Conservation (phyloP, 2,329 filamentous ascomycete species). For the Parascedosporium putredinis region DNA sequence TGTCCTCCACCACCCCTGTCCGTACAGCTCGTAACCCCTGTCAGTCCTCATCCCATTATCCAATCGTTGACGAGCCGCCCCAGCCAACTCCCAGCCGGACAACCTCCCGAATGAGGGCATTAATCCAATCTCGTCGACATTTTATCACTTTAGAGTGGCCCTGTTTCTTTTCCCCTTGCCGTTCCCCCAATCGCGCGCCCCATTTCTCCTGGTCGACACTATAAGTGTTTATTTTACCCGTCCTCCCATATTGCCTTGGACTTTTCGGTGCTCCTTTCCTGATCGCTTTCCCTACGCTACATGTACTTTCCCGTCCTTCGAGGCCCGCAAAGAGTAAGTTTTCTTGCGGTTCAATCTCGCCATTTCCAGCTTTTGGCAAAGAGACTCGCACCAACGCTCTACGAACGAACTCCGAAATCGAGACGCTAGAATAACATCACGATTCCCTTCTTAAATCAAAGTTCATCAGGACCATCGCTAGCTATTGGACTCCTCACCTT, state of each 20-base stretch:
- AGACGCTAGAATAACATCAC: too few relatives aligned
- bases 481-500: too few relatives aligned
- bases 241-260: not conserved
- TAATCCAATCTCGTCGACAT: not conserved
- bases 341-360: too few relatives aligned
- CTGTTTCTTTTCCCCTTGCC: not conserved
- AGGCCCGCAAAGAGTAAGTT: too few relatives aligned
- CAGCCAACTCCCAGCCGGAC: not conserved
- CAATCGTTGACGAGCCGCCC: not conserved
- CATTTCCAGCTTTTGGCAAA: too few relatives aligned
- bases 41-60: not conserved
- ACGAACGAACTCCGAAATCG: too few relatives aligned
- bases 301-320: too few relatives aligned
- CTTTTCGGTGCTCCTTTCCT: not conserved
- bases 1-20: not conserved
- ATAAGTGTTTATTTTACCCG: not conserved
- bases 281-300: not conserved
- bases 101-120: not conserved
- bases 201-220: not conserved
- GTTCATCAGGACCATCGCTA: too few relatives aligned
- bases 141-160: not conserved
- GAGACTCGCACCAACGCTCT: too few relatives aligned
- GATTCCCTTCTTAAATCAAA: too few relatives aligned
- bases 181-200: slow-evolving; percentile 5
- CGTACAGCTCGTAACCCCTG: not conserved